These are phyloP conservation scores for Ogataea methylovora DNA, from an alignment of 805 yeast genomes.

Conservation along the genomic window DNA sequence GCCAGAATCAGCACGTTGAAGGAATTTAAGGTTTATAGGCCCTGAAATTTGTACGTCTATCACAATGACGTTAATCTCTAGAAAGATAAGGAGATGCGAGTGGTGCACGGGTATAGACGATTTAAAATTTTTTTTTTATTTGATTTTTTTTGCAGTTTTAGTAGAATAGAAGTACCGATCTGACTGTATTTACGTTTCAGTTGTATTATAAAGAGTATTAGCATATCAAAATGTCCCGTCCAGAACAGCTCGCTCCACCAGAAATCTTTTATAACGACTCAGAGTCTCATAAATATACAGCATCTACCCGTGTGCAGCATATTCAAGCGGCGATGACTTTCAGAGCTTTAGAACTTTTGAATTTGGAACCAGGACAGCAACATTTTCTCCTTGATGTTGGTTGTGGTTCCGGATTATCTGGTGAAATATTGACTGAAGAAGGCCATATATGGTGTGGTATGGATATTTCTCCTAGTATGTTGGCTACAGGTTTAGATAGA, in stretches of 20 bases:
- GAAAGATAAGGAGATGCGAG: no score
- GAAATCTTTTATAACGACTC: constrained; percentile 88
- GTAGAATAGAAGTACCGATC: no score
- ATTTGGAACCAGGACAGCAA: constrained; percentile 53
- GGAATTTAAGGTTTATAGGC: no score
- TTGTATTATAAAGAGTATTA: not conserved
- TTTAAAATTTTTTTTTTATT: not conserved
- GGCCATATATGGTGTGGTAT: constrained; percentile 93
- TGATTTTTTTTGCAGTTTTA: not conserved
- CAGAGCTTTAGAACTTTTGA: constrained; percentile 81
- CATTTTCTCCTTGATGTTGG: constrained; percentile 85
- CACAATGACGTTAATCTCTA: no score
- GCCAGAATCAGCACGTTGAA: no score
- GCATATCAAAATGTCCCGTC: constrained; percentile 72
- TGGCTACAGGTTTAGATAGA: constrained; percentile 88
- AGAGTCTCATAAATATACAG: constrained; percentile 85
- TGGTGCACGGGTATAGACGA: no score
- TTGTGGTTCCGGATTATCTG: constrained; percentile 94
- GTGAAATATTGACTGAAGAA: constrained; percentile 89
- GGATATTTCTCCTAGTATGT: constrained; percentile 95
- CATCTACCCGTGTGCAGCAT: constrained; percentile 94
- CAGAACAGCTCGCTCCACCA: constrained; percentile 95
- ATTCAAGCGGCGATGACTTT: constrained; percentile 97
- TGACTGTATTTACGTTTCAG: not conserved
- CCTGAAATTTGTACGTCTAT: no score